A percentile compares a stretch with the other conserved stretches of the same genome.
These are phyloP conservation scores for Cercospora zeae-maydis DNA, from an alignment of 2,329 filamentous ascomycete genomes.

Conservation along the genomic window DNA sequence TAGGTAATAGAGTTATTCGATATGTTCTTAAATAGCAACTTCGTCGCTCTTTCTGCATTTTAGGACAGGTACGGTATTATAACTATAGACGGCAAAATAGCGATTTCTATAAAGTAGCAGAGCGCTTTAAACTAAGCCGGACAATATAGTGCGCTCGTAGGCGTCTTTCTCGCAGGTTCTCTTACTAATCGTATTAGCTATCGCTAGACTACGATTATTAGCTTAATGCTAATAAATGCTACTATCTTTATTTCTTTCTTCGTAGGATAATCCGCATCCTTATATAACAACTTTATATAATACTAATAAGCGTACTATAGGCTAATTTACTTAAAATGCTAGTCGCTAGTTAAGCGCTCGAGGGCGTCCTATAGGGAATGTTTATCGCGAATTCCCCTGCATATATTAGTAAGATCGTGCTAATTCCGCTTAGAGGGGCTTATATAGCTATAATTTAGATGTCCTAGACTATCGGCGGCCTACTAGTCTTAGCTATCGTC, in stretches of 20 bases:
- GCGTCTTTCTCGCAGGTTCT: slow-evolving; percentile 56
- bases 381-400: slow-evolving; percentile 61
- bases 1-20: slow-evolving; percentile 58
- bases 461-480: slow-evolving; percentile 58
- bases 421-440: slow-evolving; percentile 52
- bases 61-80: slow-evolving; percentile 45
- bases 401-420: slow-evolving; percentile 57
- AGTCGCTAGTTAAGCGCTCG: slow-evolving; percentile 53
- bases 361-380: slow-evolving; percentile 60
- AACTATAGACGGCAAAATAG: slow-evolving; percentile 16
- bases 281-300: neutral
- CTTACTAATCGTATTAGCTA: slow-evolving; percentile 56
- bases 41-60: slow-evolving; percentile 51
- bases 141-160: slow-evolving; percentile 56
- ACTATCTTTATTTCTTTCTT: slow-evolving; percentile 59
- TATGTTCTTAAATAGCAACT: slow-evolving; percentile 57
- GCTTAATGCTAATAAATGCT: slow-evolving; percentile 53
- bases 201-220: slow-evolving; percentile 54
- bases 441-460: slow-evolving; percentile 59
- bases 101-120: slow-evolving; percentile 55
- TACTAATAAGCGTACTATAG: slow-evolving; percentile 15
- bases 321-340: slow-evolving; percentile 44
- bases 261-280: slow-evolving; percentile 17
- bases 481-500: slow-evolving; percentile 51
- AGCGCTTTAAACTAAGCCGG: slow-evolving; percentile 53